phyloP scores from a whole-genome alignment of 495 filamentous ascomycete species.

The Penicillium herquei region DNA sequence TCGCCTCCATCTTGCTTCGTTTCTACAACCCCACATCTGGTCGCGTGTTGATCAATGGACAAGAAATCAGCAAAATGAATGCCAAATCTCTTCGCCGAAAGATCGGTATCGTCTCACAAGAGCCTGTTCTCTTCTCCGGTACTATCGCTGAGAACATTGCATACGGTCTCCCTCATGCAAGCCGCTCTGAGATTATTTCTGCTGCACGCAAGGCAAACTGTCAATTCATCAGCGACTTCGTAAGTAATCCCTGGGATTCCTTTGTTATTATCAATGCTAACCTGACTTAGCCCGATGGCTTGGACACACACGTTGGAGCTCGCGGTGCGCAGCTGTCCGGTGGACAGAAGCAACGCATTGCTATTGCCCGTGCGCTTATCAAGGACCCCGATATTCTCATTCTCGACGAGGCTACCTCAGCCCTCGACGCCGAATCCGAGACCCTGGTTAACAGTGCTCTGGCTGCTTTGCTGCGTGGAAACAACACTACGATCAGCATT shows the following conservation, averaged over 20 bases:
- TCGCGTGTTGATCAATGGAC: slow-evolving; percentile 77
- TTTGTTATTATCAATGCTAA: slow-evolving; percentile 14
- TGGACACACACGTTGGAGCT: slow-evolving; percentile 91
- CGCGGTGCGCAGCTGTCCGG: slow-evolving; percentile 92
- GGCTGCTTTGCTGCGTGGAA: slow-evolving; percentile 71
- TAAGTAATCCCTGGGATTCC: slow-evolving; percentile 32
- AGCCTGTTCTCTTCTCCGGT: slow-evolving; percentile 94
- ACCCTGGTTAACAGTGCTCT: slow-evolving; percentile 92
- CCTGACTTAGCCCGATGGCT: slow-evolving; percentile 67
- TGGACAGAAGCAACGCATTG: slow-evolving; percentile 96
- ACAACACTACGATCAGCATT: slow-evolving; percentile 95
- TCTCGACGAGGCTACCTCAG: slow-evolving; percentile 90
- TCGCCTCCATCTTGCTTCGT: slow-evolving; percentile 79
- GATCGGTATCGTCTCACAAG: slow-evolving; percentile 92
- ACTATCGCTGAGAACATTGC: slow-evolving; percentile 96
- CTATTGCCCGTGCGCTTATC: slow-evolving; percentile 89
- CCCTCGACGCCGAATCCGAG: slow-evolving; percentile 96
- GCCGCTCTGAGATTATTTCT: slow-evolving; percentile 73
- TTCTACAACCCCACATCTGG: slow-evolving; percentile 86
- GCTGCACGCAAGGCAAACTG: slow-evolving; percentile 96
- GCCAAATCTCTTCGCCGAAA: slow-evolving; percentile 90
- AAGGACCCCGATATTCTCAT: slow-evolving; percentile 97
- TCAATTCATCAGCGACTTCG: slow-evolving; percentile 91
- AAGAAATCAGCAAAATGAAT: slow-evolving; percentile 84
- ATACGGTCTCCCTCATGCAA: slow-evolving; percentile 82